Percentiles rank a stretch among this genome's conserved stretches.
phyloP scores from a whole-genome alignment of 129 eudicot species.

The Erigeron canadensis region DNA sequence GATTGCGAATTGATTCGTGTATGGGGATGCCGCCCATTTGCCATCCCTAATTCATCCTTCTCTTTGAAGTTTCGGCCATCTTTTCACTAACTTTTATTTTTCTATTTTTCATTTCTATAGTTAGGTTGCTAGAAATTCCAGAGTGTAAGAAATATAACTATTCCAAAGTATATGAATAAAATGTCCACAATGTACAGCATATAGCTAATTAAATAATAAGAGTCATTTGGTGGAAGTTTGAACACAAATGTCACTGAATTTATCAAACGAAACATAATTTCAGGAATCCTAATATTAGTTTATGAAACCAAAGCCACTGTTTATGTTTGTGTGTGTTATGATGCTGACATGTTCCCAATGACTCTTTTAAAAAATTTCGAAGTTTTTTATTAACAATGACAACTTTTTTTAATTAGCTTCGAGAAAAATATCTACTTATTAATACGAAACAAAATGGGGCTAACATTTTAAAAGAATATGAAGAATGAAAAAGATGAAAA shows the following conservation, averaged over 20 bases:
- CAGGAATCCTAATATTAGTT: constrained; percentile 34
- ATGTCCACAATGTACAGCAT: not conserved
- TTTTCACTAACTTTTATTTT: no score
- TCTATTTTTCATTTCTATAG: no score
- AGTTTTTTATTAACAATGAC: no score
- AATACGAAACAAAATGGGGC: no score
- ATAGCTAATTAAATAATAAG: not conserved
- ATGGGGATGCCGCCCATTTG: no score
- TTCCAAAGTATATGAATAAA: not conserved
- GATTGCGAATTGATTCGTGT: no score
- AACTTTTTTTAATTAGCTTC: no score
- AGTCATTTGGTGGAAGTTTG: constrained; percentile 3
- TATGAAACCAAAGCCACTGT: constrained; percentile 30
- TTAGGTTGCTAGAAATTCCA: not conserved
- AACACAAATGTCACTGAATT: constrained; percentile 19
- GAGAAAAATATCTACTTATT: no score
- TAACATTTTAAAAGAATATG: not conserved
- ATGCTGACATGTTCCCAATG: constrained; percentile 32
- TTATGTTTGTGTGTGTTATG: constrained; percentile 21
- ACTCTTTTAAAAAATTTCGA: not conserved
- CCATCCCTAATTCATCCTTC: no score
- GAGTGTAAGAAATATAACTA: not conserved
- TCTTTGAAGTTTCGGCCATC: no score
- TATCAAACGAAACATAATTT: constrained; percentile 22
- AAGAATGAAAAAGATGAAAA: not conserved